Evolutionary conservation across 768 basidiomycete genomes (phyloP), one percentile per base, ranked within the genome.

Genomic region (Hygrocybe punicea): DNA sequence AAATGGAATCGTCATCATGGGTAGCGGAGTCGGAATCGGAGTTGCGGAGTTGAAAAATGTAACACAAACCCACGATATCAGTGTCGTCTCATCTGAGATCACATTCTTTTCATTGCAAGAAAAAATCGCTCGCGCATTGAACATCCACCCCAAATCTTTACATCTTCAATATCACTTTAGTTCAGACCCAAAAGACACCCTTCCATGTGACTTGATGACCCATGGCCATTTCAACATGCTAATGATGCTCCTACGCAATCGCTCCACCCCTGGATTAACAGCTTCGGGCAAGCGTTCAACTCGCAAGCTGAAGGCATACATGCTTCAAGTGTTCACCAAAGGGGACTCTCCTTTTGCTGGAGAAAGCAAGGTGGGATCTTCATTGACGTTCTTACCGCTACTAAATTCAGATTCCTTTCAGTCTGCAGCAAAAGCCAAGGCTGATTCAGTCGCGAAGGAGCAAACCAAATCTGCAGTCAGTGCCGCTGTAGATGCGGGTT

Each of bases 121-220:
- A 24, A 49, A 21, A 24, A 33, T 49, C 9, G 29, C 48, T 21
- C 19, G 17, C 9, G 10, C 29, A 10, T 11, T 49, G 23, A 23
- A 49, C 25, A 10, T 49, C 11, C 25, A 21, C 17, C 48, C 48
- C 6, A 24, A 49, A 5, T 25, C 23, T 14, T 33, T 49, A 25
- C 56, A 57, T 39, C 33, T 23, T 21, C 55, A 57, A 24, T 49
- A 57, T 29, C 48, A 34, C 13, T 50, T 49, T 25, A 51, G 47
- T 21, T 51, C 55, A 21, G 48, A 57, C 21, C 13, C 21, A 14
- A 57, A 57, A 37, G 55, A 25, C 40, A 37, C 47, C 13, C 37
- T 40, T 25, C 55, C 35, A 11, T 34, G 34, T 25, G 47, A 57
- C 21, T 34, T 57, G 6, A 36, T 25, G 11, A 40, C 46, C 4